Percentiles rank a stretch among this genome's conserved stretches.
These are phyloP conservation scores for Pythium coloratum DNA, from an alignment of 352 stramenopile genomes.

Conservation along the genomic window DNA sequence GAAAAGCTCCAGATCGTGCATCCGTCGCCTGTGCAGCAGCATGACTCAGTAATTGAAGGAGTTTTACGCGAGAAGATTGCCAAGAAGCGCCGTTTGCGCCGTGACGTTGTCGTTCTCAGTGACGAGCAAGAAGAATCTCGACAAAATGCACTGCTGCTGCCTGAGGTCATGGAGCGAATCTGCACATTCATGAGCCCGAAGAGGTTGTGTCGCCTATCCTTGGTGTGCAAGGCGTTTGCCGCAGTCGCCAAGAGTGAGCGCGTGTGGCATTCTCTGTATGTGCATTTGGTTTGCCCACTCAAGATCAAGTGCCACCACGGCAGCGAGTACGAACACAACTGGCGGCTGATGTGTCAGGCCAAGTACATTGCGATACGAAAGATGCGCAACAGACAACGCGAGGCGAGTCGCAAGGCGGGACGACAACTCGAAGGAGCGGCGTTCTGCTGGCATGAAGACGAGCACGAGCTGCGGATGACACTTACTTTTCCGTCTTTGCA, in stretches of 20 bases:
- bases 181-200: conserved; percentile 75
- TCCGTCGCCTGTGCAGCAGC: not conserved
- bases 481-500: conserved; percentile 1
- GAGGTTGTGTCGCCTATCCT: conserved; percentile 55
- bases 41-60: conserved; percentile 2
- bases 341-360: conserved; percentile 19
- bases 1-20: conserved; percentile 12
- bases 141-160: conserved; percentile 52
- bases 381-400: conserved; percentile 13
- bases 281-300: conserved; percentile 9
- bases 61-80: not conserved
- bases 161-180: conserved; percentile 67
- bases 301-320: conserved; percentile 24
- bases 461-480: conserved; percentile 13
- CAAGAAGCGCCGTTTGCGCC: conserved; percentile 13
- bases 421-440: not conserved
- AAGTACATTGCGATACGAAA: conserved; percentile 21
- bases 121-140: conserved; percentile 41
- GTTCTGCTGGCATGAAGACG: conserved; percentile 20
- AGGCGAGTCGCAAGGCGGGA: conserved; percentile 1
- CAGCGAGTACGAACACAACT: conserved; percentile 17
- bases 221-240: conserved; percentile 52
- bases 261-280: conserved; percentile 49
- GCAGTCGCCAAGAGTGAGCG: conserved; percentile 33
- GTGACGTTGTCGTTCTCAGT: conserved; percentile 14